A percentile compares a stretch with the other conserved stretches of the same genome.
Conservation (phyloP, 116 monocot species). For the Dioscorea cayenensis region DNA sequence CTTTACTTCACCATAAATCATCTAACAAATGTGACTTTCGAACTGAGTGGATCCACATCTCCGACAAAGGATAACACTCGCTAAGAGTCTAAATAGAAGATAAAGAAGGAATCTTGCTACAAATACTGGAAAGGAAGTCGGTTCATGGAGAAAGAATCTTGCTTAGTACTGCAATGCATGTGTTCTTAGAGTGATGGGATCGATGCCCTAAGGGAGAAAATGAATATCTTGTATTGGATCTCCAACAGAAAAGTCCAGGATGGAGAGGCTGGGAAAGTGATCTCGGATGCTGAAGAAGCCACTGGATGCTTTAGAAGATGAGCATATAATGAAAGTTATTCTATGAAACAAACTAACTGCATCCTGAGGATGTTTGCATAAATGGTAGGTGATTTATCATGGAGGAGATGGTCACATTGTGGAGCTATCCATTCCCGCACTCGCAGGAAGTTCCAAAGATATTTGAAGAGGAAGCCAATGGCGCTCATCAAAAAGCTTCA, state of each 20-base stretch:
- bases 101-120: conserved; percentile 56
- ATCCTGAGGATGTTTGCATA: conserved; percentile 58
- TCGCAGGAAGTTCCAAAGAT: too few relatives aligned
- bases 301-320: conserved; percentile 54
- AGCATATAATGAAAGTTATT: conserved; percentile 61
- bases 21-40: conserved; percentile 16
- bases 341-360: conserved; percentile 71
- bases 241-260: conserved; percentile 57
- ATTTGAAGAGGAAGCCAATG: too few relatives aligned
- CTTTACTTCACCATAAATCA: neutral
- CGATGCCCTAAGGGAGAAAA: conserved; percentile 97
- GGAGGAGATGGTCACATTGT: conserved; percentile 66
- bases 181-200: conserved; percentile 80
- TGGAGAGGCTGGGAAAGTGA: conserved; percentile 62
- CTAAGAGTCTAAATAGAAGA: conserved; percentile 6
- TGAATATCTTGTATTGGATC: conserved; percentile 75
- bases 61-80: neutral
- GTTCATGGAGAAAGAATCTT: conserved; percentile 80
- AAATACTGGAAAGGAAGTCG: conserved; percentile 54
- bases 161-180: conserved; percentile 71
- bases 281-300: conserved; percentile 68
- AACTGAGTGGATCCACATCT: conserved; percentile 9
- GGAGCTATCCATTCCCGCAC: conserved; percentile 42
- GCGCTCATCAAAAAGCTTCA: too few relatives aligned
- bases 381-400: conserved; percentile 48